These are phyloP conservation scores for Chaetomium tenue DNA, from an alignment of 495 filamentous ascomycete species.

Conservation along the genomic window DNA sequence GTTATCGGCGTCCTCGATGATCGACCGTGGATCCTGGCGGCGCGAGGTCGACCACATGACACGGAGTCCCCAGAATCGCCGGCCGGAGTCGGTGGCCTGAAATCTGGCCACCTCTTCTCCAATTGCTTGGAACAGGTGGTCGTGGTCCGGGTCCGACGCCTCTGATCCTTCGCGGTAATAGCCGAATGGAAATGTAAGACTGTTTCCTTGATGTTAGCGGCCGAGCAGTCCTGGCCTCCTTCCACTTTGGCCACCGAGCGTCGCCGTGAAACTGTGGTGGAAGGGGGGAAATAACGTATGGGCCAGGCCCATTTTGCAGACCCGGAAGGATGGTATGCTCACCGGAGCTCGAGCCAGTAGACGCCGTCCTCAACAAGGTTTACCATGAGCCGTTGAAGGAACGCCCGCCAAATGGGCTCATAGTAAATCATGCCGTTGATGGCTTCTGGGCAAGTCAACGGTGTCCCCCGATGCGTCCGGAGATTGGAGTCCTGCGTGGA, in stretches of 20 bases:
- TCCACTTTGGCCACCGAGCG: neutral
- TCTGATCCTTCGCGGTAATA: conserved; percentile 61
- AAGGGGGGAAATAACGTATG: conserved; percentile 4
- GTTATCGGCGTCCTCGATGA: conserved; percentile 77
- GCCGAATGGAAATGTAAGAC: conserved; percentile 46
- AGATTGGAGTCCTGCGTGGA: conserved; percentile 31
- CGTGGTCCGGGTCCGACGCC: conserved; percentile 58
- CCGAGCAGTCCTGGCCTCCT: neutral
- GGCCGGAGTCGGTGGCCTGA: conserved; percentile 61
- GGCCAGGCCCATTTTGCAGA: conserved; percentile 5
- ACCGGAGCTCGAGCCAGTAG: conserved; percentile 70
- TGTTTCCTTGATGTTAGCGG: conserved; percentile 6
- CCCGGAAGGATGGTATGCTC: conserved; percentile 21
- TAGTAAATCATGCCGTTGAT: conserved; percentile 76
- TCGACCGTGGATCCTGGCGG: conserved; percentile 55
- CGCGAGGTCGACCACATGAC: conserved; percentile 85
- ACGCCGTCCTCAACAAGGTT: conserved; percentile 74
- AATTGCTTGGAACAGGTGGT: conserved; percentile 65
- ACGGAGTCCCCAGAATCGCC: conserved; percentile 76
- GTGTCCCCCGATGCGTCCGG: neutral
- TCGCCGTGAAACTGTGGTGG: neutral
- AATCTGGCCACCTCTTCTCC: conserved; percentile 79
- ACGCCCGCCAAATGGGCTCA: conserved; percentile 84
- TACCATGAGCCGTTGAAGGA: conserved; percentile 64
- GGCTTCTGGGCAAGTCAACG: conserved; percentile 34